Conservation (phyloP, 768 basidiomycete genomes). For the Boletus reticulatus region DNA sequence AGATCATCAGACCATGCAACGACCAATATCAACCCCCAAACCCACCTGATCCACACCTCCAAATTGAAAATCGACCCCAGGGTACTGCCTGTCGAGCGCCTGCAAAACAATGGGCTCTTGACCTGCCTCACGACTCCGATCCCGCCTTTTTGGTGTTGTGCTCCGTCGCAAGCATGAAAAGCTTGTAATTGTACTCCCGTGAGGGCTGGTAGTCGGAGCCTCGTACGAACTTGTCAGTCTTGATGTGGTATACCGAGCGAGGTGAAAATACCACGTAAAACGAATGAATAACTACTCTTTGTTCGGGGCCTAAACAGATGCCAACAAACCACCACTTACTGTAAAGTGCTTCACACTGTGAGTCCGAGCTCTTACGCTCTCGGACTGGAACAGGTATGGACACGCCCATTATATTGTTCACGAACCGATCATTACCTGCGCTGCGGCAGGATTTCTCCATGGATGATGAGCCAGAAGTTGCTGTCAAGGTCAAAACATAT, state of each 20-base stretch:
- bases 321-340: no score
- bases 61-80: slow-evolving; percentile 95
- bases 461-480: no score
- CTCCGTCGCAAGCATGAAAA: slow-evolving; percentile 86
- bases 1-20: background rate
- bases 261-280: slow-evolving; percentile 80
- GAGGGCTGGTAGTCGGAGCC: slow-evolving; percentile 94
- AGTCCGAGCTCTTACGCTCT: no score
- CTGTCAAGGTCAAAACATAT: no score
- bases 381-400: no score
- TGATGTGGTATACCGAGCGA: slow-evolving; percentile 90
- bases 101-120: slow-evolving; percentile 89
- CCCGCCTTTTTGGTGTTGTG: slow-evolving; percentile 99
- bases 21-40: slow-evolving; percentile 29
- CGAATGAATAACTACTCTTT: no score
- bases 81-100: slow-evolving; percentile 96
- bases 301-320: no score
- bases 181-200: slow-evolving; percentile 72
- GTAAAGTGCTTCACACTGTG: no score
- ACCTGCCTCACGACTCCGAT: slow-evolving; percentile 99
- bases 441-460: no score
- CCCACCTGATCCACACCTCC: slow-evolving; percentile 97
- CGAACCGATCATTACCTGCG: no score
- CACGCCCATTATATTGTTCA: no score
- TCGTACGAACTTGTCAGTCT: slow-evolving; percentile 84